A percentile compares a stretch with the other conserved stretches of the same genome.
Conservation (phyloP, 1,284 basidiomycete species). For the Ustilago shanxiensis region DNA sequence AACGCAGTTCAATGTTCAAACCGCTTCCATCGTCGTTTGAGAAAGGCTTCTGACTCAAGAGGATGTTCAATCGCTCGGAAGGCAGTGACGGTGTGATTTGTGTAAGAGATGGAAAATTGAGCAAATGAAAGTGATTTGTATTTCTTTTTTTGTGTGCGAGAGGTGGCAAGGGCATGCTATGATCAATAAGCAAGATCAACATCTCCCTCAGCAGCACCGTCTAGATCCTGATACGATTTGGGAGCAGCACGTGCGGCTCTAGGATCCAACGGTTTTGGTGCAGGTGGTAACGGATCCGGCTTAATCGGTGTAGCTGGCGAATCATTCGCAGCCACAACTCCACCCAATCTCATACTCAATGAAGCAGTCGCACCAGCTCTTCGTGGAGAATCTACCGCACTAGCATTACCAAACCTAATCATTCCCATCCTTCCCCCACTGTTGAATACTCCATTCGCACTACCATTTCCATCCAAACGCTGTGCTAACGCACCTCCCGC, state of each 20-base stretch:
- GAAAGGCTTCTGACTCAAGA: no score
- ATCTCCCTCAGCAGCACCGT: slow-evolving; percentile 54
- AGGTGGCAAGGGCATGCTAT: no score
- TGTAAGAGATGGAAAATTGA: neutral
- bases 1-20: no score
- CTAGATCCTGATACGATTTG: slow-evolving; percentile 61
- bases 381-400: slow-evolving; percentile 35
- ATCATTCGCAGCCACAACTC: slow-evolving; percentile 11
- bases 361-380: slow-evolving; percentile 10
- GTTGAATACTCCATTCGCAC: slow-evolving; percentile 24
- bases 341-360: slow-evolving; percentile 43
- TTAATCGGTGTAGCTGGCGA: slow-evolving; percentile 20
- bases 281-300: slow-evolving; percentile 38
- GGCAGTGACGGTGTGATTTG: neutral
- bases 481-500: slow-evolving; percentile 18
- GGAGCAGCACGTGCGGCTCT: slow-evolving; percentile 33
- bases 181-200: slow-evolving; percentile 51
- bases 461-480: slow-evolving; percentile 15
- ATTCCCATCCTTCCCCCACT: slow-evolving; percentile 43
- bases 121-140: neutral
- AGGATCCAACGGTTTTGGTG: slow-evolving; percentile 59
- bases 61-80: no score
- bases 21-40: no score
- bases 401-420: slow-evolving; percentile 47
- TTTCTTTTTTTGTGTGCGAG: slow-evolving; percentile 3